Evolutionary conservation across 2,329 filamentous ascomycete genomes (phyloP).

Genomic region (Ilyonectria mors-panacis): DNA sequence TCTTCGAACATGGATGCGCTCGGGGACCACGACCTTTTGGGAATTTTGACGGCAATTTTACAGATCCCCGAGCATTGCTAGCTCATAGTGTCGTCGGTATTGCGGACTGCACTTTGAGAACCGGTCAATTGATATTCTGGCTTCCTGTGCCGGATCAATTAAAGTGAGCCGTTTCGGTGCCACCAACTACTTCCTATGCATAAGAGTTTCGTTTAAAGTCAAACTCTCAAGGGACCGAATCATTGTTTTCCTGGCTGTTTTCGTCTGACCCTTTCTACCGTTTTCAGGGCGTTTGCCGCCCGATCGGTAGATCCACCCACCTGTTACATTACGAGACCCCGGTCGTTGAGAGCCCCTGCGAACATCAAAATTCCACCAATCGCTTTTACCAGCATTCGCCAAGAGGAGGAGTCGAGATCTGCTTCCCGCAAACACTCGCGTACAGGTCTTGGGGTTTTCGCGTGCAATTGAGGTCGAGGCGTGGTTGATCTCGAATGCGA

Average conservation of each 20-base stretch:
- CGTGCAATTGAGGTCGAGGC: not conserved
- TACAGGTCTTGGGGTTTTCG: not conserved
- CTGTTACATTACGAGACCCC: slow-evolving; percentile 40
- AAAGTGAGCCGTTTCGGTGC: not conserved
- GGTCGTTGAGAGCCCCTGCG: slow-evolving; percentile 30
- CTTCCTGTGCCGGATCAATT: not conserved
- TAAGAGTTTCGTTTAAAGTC: not conserved
- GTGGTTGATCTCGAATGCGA: not conserved
- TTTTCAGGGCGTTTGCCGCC: slow-evolving; percentile 19
- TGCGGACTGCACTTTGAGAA: not conserved
- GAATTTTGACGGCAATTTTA: not conserved
- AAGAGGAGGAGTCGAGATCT: not conserved
- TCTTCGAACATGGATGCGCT: not conserved
- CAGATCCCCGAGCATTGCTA: not conserved
- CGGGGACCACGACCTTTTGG: not conserved
- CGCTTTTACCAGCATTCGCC: slow-evolving; percentile 10
- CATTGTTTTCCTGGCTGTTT: slow-evolving; percentile 1
- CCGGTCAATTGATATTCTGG: not conserved
- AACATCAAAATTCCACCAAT: slow-evolving; percentile 45
- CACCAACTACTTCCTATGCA: not conserved
- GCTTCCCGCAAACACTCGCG: not conserved
- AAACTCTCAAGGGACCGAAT: not conserved
- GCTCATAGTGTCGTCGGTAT: not conserved
- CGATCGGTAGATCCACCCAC: slow-evolving; percentile 39
- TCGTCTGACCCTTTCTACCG: not conserved